phyloP scores from a whole-genome alignment of 1,284 basidiomycete species.

The Microbotryum violaceum region DNA sequence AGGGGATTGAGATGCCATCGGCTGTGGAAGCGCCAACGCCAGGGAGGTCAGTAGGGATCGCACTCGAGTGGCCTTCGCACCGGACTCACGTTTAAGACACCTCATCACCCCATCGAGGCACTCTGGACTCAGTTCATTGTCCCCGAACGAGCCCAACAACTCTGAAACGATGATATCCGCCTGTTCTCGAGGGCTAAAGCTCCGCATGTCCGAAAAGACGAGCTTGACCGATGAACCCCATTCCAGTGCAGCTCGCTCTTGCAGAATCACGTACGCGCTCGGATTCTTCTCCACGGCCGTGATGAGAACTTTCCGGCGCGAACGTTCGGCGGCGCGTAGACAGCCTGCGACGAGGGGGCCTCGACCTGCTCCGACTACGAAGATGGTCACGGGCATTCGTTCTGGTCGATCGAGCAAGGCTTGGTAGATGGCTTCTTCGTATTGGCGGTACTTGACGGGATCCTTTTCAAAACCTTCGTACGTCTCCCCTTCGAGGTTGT shows the following conservation, averaged over 20 bases:
- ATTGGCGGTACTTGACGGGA: slow-evolving; percentile 90
- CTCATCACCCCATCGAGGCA: slow-evolving; percentile 36
- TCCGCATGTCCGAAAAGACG: slow-evolving; percentile 89
- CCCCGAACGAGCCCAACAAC: slow-evolving; percentile 91
- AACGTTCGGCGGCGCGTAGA: slow-evolving; percentile 66
- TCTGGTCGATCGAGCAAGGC: slow-evolving; percentile 67
- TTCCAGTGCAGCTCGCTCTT: slow-evolving; percentile 67
- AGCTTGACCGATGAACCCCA: slow-evolving; percentile 78
- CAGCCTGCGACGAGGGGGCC: slow-evolving; percentile 87
- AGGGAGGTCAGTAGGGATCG: neutral
- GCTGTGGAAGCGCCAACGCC: slow-evolving; percentile 46
- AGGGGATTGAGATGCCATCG: slow-evolving; percentile 89
- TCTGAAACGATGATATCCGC: slow-evolving; percentile 95
- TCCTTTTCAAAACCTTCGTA: slow-evolving; percentile 98
- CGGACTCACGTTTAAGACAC: slow-evolving; percentile 26
- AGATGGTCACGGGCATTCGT: slow-evolving; percentile 60
- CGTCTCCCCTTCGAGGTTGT: slow-evolving; percentile 87
- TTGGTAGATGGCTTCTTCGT: slow-evolving; percentile 83
- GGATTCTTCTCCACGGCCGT: slow-evolving; percentile 97
- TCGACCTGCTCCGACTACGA: slow-evolving; percentile 89
- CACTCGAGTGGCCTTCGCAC: neutral
- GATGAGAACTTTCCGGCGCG: slow-evolving; percentile 54
- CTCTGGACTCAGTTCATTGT: slow-evolving; percentile 96
- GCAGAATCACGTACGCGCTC: slow-evolving; percentile 81
- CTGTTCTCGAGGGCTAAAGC: slow-evolving; percentile 65